phyloP scores from a whole-genome alignment of 257 asterid species.

The Thymus quinquecostatus region DNA sequence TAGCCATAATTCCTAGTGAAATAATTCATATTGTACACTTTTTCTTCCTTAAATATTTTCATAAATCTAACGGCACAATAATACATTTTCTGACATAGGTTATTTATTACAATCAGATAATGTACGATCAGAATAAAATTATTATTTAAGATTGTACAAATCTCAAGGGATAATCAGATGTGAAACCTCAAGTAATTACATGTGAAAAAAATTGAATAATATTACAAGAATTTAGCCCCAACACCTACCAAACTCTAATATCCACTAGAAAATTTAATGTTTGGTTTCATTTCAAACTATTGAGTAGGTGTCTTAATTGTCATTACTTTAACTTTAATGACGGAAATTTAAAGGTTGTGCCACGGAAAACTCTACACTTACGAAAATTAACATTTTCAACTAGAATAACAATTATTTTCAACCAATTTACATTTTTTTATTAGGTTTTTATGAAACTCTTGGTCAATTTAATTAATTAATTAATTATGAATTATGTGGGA shows the following conservation, averaged over 20 bases:
- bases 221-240: not conserved
- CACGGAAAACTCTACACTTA: too few relatives aligned
- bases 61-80: not conserved
- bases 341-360: too few relatives aligned
- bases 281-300: not conserved
- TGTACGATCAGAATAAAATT: not conserved
- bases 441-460: too few relatives aligned
- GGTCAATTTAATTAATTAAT: too few relatives aligned
- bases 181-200: not conserved
- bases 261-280: not conserved
- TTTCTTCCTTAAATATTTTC: too few relatives aligned
- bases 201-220: not conserved
- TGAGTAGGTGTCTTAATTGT: too few relatives aligned
- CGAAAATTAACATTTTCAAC: too few relatives aligned
- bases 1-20: not conserved
- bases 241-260: not conserved
- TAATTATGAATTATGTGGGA: too few relatives aligned
- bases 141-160: not conserved
- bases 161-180: not conserved
- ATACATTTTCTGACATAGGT: not conserved
- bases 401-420: too few relatives aligned
- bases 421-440: too few relatives aligned
- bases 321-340: too few relatives aligned
- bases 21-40: not conserved
- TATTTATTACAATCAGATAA: constrained; percentile 9